Base-by-base conservation (phyloP, 306 rosid genomes). In the Astragalus membranaceus region DNA sequence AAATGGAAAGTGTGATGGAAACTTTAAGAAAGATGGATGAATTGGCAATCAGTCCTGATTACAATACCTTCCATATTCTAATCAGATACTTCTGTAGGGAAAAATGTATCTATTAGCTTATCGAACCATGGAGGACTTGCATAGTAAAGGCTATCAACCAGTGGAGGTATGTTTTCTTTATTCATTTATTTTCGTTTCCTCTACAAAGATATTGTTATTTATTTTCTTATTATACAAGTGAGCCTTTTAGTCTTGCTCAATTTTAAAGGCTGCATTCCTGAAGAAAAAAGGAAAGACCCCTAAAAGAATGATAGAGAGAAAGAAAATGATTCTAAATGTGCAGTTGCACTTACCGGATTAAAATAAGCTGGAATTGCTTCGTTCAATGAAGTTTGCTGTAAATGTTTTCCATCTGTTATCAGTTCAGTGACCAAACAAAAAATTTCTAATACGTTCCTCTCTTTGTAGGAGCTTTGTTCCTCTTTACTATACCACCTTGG, bases 61-160 rank as follows among this genome's bases (percentile, higher is more conserved):
- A 81, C 77, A 88, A 83, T 59, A 93, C 98, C 72, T 93, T 88
- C 72, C 81, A 87, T 76, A 90, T 90, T 77, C 83, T 93, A 55
- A 84, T 93, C 55, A 90, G 85, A 81, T 93, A 90, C 77, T 93
- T 93, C 54, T 93, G 85, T 36, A 90, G 82, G 84, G 93, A 87
- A 93, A 80, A 76, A 74, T 93, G 81, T 88, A 84, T 83, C 73
- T 87, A 44, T 89, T 93, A 78, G 96, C 97, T 72, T 85, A 85
- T 67, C 87, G 64, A 77, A 90, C 96, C 68, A 79, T 82, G 88
- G 81, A 82, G 80, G 97, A 93, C 90, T 88, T 93, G 98, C 81
- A 78, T 52, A 57, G 72, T 41, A 90, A 88, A 84, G n/a, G n/a
- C n/a, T n/a, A n/a, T n/a, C n/a, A n/a, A n/a, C n/a, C n/a, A n/a